Evolutionary conservation across 1,284 basidiomycete species (phyloP), one percentile per base, ranked within the genome.

Genomic region (Gomphus sp.): DNA sequence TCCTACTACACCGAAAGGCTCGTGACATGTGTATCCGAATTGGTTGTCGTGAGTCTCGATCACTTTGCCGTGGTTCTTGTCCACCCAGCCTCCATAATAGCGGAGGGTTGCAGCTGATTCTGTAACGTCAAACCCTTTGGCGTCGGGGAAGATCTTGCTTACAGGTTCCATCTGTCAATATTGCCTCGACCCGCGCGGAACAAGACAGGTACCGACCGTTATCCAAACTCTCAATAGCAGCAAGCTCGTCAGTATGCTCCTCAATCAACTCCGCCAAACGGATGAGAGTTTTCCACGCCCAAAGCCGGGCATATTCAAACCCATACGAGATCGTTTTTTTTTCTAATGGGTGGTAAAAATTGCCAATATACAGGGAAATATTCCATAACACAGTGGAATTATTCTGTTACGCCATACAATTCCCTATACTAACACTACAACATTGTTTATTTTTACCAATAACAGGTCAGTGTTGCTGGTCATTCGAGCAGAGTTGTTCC

Each of bases 1-100:
- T 52, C 89, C 81, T 28, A 85, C 81, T 60, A 98, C 93, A 65
- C 95, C 96, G 66, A 97, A 87, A 16, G 96, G 94, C 73, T 98
- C 95, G 71, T 97, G 92, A 34, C 86, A 80, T 16, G 91, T 91
- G 74, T 91, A 94, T 4, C 77, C 79, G 60, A 93, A 75, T 71
- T 90, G 91, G 57, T 67, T 72, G 66, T 89, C 80, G 62, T 78
- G 74, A 48, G 86, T 89, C 81, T 89, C 86, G 67, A 93, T 86
- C 57, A 81, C 81, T 71, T 92, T 82, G 22, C 94, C 93, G 55
- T 81, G 76, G 65, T 93, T 80, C 80, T 96, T 97, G 79, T 97
- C 93, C 2, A 87, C 85, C 85, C 85, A 89, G 28, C 87, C 87
- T 52, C 81, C 82, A 62, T 82, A 89, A 69, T 89, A 88, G 64